Percentiles rank a stretch among this genome's conserved stretches.
Conservation (phyloP, 2,329 filamentous ascomycete genomes). For the Fusarium sp. region DNA sequence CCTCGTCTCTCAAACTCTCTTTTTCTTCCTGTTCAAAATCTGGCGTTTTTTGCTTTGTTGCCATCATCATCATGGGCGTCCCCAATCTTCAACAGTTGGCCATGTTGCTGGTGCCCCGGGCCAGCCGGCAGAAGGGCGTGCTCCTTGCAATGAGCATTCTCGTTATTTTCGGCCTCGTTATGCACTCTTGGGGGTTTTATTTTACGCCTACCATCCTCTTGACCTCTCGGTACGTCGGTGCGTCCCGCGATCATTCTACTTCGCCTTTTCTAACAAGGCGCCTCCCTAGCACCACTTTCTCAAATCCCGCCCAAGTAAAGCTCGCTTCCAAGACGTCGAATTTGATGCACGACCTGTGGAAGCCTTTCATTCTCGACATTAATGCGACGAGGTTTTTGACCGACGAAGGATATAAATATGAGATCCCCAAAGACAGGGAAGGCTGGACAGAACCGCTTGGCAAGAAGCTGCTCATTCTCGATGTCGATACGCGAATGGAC, state of each 20-base stretch:
- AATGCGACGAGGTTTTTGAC: conserved; percentile 6
- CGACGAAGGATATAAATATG: conserved; percentile 36
- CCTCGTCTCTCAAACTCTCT: not conserved
- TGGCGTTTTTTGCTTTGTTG: not conserved
- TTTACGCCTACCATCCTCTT: conserved; percentile 1
- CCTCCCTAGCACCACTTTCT: not conserved
- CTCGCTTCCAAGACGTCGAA: conserved; percentile 16
- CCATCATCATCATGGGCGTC: not conserved
- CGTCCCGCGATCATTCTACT: not conserved
- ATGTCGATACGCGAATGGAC: conserved; percentile 38
- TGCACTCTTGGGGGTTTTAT: conserved; percentile 21
- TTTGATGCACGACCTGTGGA: conserved; percentile 30
- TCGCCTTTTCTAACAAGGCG: not conserved
- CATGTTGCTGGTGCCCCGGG: conserved; percentile 5
- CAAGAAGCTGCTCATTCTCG: conserved; percentile 44
- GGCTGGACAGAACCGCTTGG: conserved; percentile 29
- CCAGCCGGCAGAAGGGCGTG: conserved; percentile 17
- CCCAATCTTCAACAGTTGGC: not conserved
- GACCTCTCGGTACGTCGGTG: conserved; percentile 7
- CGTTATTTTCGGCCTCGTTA: conserved; percentile 5
- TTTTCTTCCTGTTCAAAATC: not conserved
- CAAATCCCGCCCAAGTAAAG: not conserved
- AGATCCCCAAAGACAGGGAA: conserved; percentile 11
- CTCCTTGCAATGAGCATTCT: conserved; percentile 16
- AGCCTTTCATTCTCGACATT: conserved; percentile 36